Evolutionary conservation across 768 basidiomycete genomes (phyloP).

Genomic region (Termitomyces sp.): DNA sequence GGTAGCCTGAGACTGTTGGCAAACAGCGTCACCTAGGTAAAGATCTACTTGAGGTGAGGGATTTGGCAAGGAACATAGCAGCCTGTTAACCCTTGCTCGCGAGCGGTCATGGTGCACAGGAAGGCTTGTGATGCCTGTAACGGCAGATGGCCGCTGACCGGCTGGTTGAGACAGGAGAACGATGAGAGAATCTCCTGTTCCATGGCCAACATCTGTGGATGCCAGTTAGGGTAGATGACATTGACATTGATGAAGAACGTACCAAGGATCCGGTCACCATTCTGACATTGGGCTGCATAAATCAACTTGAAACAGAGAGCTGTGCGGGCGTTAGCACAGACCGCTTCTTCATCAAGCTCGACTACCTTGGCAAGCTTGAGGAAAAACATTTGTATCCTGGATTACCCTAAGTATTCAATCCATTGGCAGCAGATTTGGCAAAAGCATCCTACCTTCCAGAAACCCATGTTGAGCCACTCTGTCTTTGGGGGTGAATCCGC

Average conservation of each 20-base stretch:
- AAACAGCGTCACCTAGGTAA: conserved; percentile 53
- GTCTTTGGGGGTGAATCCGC: conserved; percentile 37
- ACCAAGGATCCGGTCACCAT: conserved; percentile 55
- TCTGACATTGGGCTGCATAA: conserved; percentile 37
- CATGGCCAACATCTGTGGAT: conserved; percentile 61
- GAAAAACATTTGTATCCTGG: conserved; percentile 50
- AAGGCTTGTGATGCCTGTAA: conserved; percentile 62
- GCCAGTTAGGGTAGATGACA: conserved; percentile 1
- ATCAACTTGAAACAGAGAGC: conserved; percentile 53
- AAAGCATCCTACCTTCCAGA: conserved; percentile 51
- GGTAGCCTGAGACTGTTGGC: conserved; percentile 19
- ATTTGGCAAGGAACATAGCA: conserved; percentile 21
- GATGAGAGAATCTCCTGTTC: conserved; percentile 65
- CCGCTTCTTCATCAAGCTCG: neutral
- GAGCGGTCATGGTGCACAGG: conserved; percentile 47
- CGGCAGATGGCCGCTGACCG: conserved; percentile 43
- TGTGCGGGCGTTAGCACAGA: conserved; percentile 10
- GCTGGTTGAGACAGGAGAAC: conserved; percentile 46
- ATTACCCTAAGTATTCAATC: neutral
- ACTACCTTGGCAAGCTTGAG: conserved; percentile 59
- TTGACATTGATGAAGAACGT: conserved; percentile 8
- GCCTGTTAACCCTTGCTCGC: conserved; percentile 33
- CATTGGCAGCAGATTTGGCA: neutral
- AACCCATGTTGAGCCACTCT: conserved; percentile 75
- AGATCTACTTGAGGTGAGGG: conserved; percentile 35